phyloP scores from a whole-genome alignment of 306 rosid species.

The Cucumis sativus region Cucumber_9930_V3 NC_026660.2:5553501-5554000 shows the following conservation, averaged over 20 bases:
- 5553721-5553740: too few species aligned
- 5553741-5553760: neutral
- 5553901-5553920: conserved; percentile 24
- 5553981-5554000: neutral
- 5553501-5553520: too few species aligned
- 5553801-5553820: neutral
- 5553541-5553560: too few species aligned
- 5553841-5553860: neutral
- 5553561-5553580: too few species aligned
- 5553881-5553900: conserved; percentile 9
- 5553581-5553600: too few species aligned
- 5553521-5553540: too few species aligned
- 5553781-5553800: neutral
- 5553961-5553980: conserved; percentile 20
- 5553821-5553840: neutral
- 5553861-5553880: neutral
- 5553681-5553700: too few species aligned
- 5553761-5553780: neutral
- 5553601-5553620: too few species aligned
- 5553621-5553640: too few species aligned
- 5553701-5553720: too few species aligned
- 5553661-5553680: too few species aligned
- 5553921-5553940: conserved; percentile 18
- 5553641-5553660: too few species aligned
- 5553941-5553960: conserved; percentile 14